Conservation (phyloP, 305 asterid species). For the Solanum hybrid region DNA sequence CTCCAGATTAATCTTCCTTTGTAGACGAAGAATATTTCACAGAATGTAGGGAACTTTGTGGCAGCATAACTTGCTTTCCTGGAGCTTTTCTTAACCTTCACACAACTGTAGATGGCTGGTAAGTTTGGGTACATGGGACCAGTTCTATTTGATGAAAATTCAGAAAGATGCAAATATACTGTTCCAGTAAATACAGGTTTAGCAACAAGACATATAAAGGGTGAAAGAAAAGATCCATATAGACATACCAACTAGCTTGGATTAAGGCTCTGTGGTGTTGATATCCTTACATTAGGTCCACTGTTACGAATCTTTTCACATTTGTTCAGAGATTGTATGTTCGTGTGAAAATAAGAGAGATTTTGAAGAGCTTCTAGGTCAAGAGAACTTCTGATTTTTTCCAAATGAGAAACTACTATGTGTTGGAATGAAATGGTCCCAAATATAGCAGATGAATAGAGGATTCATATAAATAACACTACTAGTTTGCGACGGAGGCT, state of each 20-base stretch:
- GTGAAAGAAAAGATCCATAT: neutral
- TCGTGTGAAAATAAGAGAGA: neutral
- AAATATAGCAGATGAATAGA: neutral
- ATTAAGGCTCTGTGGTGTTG: neutral
- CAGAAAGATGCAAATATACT: neutral
- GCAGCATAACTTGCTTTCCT: conserved; percentile 56
- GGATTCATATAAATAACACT: neutral
- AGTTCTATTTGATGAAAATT: neutral
- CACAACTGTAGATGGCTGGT: conserved; percentile 35
- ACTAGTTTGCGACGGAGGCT: neutral
- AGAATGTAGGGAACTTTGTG: conserved; percentile 48
- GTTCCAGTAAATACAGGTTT: neutral
- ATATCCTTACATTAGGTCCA: neutral
- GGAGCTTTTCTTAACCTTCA: conserved; percentile 55
- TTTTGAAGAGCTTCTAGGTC: neutral
- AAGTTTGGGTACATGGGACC: conserved; percentile 6
- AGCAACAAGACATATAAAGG: neutral
- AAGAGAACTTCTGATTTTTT: neutral
- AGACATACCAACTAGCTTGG: neutral
- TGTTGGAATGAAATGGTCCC: neutral
- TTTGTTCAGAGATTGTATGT: neutral
- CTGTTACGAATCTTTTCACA: neutral
- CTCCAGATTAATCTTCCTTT: conserved; percentile 66
- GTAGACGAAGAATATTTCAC: conserved; percentile 67
- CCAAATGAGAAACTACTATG: neutral